Evolutionary conservation across 2,329 filamentous ascomycete genomes (phyloP).

Genomic region (Parasarocladium wereldwijsianum): DNA sequence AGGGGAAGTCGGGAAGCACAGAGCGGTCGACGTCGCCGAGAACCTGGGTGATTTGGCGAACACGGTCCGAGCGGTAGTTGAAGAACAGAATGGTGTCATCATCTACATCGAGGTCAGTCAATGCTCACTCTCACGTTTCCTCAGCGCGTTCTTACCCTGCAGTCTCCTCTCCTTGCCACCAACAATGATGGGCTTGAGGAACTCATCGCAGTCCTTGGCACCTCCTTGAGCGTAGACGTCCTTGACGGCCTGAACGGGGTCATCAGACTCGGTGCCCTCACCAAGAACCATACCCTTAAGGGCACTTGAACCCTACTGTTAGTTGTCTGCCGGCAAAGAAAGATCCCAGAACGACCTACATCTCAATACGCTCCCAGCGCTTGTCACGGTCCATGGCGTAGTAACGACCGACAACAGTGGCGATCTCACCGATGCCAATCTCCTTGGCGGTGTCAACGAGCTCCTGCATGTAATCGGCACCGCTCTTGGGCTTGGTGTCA

Average conservation of each 20-base stretch:
- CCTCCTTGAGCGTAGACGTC: slow-evolving; percentile 67
- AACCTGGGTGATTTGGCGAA: slow-evolving; percentile 89
- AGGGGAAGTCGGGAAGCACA: slow-evolving; percentile 77
- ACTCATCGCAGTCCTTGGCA: slow-evolving; percentile 73
- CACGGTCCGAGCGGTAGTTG: slow-evolving; percentile 98
- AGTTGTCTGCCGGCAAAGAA: neutral
- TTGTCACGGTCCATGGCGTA: slow-evolving; percentile 99
- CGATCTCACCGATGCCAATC: slow-evolving; percentile 73
- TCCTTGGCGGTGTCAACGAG: slow-evolving; percentile 70
- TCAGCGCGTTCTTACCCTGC: slow-evolving; percentile 43
- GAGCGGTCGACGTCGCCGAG: slow-evolving; percentile 86
- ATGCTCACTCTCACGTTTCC: no score
- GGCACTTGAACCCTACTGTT: slow-evolving; percentile 25
- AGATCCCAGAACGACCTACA: slow-evolving; percentile 18
- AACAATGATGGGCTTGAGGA: slow-evolving; percentile 93
- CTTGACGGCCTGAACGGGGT: slow-evolving; percentile 76
- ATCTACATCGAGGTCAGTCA: slow-evolving; percentile 36
- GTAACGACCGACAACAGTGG: slow-evolving; percentile 89
- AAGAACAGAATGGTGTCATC: slow-evolving; percentile 97
- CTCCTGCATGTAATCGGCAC: slow-evolving; percentile 74
- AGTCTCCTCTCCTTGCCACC: slow-evolving; percentile 76
- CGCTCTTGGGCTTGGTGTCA: slow-evolving; percentile 95
- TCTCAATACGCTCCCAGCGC: slow-evolving; percentile 90
- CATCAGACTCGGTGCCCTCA: slow-evolving; percentile 72
- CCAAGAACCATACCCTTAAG: slow-evolving; percentile 76